Percentiles rank a stretch among this genome's conserved stretches.
Conservation (phyloP, 495 filamentous ascomycete species). For the Usnea hakonensis region DNA sequence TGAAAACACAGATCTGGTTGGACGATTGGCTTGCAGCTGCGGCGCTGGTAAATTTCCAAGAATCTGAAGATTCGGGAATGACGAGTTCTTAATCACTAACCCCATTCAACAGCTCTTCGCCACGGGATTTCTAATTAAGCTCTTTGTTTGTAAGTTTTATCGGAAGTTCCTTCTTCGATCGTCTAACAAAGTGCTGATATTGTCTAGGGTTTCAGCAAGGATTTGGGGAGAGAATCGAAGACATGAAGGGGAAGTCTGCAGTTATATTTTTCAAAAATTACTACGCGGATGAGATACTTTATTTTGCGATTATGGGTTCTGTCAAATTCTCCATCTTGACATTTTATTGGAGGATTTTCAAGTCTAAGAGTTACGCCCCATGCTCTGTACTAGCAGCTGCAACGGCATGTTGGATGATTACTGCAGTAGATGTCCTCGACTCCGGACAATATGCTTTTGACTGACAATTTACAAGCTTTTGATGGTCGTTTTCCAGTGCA, state of each 20-base stretch:
- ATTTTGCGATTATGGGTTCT: slow-evolving; percentile 10
- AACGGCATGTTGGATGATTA: slow-evolving; percentile 7
- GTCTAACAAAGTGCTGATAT: not conserved
- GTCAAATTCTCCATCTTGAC: slow-evolving; percentile 23
- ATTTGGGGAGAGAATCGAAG: slow-evolving; percentile 14
- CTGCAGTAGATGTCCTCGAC: not conserved
- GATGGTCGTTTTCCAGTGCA: slow-evolving; percentile 7
- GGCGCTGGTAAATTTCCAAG: slow-evolving; percentile 6
- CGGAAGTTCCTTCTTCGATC: not conserved
- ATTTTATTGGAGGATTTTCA: slow-evolving; percentile 24
- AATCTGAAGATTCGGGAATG: too few relatives aligned
- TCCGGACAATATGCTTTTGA: not conserved
- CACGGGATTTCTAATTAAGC: not conserved
- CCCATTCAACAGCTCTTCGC: not conserved
- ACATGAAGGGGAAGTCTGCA: too few relatives aligned
- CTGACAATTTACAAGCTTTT: not conserved
- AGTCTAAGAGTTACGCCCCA: not conserved
- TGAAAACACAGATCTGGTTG: slow-evolving; percentile 7
- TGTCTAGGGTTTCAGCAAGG: slow-evolving; percentile 12
- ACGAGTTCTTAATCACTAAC: too few relatives aligned
- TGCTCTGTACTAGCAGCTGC: slow-evolving; percentile 7
- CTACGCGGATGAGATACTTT: slow-evolving; percentile 21
- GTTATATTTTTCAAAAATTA: slow-evolving; percentile 15
- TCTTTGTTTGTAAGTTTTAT: not conserved
- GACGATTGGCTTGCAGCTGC: slow-evolving; percentile 19